A percentile compares a stretch with the other conserved stretches of the same genome.
Evolutionary conservation across 352 stramenopile species (phyloP).

Genomic region (Phytophthora sp.): DNA sequence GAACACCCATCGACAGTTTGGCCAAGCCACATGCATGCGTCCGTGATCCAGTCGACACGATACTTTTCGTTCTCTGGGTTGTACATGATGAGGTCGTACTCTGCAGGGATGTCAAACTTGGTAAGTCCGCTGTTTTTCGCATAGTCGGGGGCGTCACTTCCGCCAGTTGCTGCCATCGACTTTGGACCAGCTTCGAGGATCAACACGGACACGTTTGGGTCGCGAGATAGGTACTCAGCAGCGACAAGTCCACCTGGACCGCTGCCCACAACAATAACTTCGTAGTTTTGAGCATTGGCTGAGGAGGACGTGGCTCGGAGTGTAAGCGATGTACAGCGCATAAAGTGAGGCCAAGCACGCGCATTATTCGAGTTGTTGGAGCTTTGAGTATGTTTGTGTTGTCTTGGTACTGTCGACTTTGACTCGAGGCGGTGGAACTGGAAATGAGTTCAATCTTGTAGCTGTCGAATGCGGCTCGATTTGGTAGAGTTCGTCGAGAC

Average conservation of each 20-base stretch:
- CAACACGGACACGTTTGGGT: constrained; percentile 54
- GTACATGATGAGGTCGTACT: constrained; percentile 64
- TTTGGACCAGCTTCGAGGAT: constrained; percentile 61
- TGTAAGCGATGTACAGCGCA: constrained; percentile 1
- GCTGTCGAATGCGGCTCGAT: neutral
- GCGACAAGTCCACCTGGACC: constrained; percentile 62
- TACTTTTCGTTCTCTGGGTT: constrained; percentile 51
- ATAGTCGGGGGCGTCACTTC: constrained; percentile 55
- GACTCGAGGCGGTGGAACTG: constrained; percentile 1
- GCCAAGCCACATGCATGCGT: constrained; percentile 60
- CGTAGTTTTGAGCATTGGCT: constrained; percentile 36
- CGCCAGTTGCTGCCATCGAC: constrained; percentile 53
- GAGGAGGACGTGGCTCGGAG: neutral
- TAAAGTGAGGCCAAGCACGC: neutral
- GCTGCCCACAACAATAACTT: constrained; percentile 61
- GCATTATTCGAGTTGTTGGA: constrained; percentile 9
- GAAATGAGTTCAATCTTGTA: constrained; percentile 6
- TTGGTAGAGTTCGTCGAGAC: constrained; percentile 20
- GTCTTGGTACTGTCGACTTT: constrained; percentile 11
- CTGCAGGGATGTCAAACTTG: constrained; percentile 72
- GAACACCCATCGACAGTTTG: constrained; percentile 84
- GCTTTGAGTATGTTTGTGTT: too few species aligned
- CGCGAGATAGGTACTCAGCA: constrained; percentile 62
- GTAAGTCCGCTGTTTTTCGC: constrained; percentile 45
- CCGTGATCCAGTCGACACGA: constrained; percentile 52